Evolutionary conservation across 495 filamentous ascomycete species (phyloP).

Genomic region (Podospora comata): DNA sequence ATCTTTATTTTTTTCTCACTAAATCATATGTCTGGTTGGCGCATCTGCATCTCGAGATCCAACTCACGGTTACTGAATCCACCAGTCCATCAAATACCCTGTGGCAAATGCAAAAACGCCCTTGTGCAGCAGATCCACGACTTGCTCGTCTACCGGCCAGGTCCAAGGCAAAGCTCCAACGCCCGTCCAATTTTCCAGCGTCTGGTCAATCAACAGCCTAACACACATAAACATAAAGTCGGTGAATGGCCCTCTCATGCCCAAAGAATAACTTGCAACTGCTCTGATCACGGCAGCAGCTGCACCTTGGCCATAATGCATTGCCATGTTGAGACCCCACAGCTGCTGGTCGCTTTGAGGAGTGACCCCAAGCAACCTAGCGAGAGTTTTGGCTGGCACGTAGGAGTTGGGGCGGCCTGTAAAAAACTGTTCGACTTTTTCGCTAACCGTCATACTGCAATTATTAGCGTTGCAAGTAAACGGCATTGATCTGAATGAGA

Average conservation of each 20-base stretch:
- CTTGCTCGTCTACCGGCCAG: slow-evolving; percentile 33
- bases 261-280: slow-evolving; percentile 26
- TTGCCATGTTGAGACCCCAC: slow-evolving; percentile 21
- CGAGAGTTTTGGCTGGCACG: slow-evolving; percentile 19
- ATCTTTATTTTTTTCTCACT: too few species aligned
- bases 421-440: slow-evolving; percentile 21
- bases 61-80: slow-evolving; percentile 19
- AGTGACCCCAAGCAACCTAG: slow-evolving; percentile 4
- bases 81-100: slow-evolving; percentile 30
- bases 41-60: too few species aligned
- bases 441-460: slow-evolving; percentile 17
- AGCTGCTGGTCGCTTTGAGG: slow-evolving; percentile 11
- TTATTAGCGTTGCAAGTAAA: not conserved
- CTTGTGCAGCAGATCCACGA: slow-evolving; percentile 36
- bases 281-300: slow-evolving; percentile 25
- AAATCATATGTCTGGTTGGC: too few species aligned
- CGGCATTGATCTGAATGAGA: not conserved
- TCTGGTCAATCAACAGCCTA: slow-evolving; percentile 34
- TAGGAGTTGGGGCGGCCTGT: slow-evolving; percentile 16
- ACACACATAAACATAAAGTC: slow-evolving; percentile 32
- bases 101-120: slow-evolving; percentile 30
- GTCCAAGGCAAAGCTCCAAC: slow-evolving; percentile 29
- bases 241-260: slow-evolving; percentile 35
- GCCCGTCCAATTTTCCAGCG: slow-evolving; percentile 33
- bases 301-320: slow-evolving; percentile 29